These are phyloP conservation scores for Camellia lanceoleosa DNA, from an alignment of 148 eudicot species.

Conservation along the genomic window DNA sequence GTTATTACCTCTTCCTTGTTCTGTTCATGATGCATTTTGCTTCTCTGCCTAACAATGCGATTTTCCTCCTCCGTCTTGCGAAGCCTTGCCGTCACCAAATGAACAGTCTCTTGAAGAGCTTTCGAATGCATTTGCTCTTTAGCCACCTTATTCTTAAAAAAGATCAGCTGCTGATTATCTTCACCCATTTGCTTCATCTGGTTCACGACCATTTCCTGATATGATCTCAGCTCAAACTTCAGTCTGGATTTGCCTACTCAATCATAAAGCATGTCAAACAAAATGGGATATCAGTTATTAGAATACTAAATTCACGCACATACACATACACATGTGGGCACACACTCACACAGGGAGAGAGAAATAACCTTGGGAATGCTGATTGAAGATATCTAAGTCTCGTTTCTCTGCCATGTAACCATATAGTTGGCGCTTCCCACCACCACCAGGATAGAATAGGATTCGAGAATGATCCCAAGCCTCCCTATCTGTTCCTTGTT, in stretches of 20 bases:
- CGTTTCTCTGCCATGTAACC: slow-evolving; percentile 66
- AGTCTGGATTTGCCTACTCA: slow-evolving; percentile 58
- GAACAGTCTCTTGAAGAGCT: slow-evolving; percentile 50
- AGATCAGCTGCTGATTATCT: slow-evolving; percentile 63
- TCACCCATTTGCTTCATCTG: slow-evolving; percentile 68
- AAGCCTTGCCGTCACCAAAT: slow-evolving; percentile 43
- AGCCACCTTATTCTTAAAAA: slow-evolving; percentile 50
- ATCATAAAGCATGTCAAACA: slow-evolving; percentile 7
- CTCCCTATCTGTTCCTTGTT: slow-evolving; percentile 46
- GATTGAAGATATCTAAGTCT: slow-evolving; percentile 62
- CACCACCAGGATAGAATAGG: slow-evolving; percentile 59
- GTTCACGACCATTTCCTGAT: slow-evolving; percentile 57
- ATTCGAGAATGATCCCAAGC: slow-evolving; percentile 48
- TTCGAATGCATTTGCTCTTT: slow-evolving; percentile 46
- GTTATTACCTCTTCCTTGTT: slow-evolving; percentile 59
- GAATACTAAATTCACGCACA: neutral
- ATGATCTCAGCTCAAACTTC: slow-evolving; percentile 61
- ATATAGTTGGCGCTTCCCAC: slow-evolving; percentile 65
- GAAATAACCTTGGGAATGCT: slow-evolving; percentile 52
- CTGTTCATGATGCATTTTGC: slow-evolving; percentile 50
- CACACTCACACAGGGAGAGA: neutral
- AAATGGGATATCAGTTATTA: neutral
- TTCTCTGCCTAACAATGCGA: slow-evolving; percentile 51
- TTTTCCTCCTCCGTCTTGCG: slow-evolving; percentile 42
- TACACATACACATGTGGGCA: too few species aligned